Conservation (phyloP, 371 early-diverging fungal species). For the Actinomucor elegans region DNA sequence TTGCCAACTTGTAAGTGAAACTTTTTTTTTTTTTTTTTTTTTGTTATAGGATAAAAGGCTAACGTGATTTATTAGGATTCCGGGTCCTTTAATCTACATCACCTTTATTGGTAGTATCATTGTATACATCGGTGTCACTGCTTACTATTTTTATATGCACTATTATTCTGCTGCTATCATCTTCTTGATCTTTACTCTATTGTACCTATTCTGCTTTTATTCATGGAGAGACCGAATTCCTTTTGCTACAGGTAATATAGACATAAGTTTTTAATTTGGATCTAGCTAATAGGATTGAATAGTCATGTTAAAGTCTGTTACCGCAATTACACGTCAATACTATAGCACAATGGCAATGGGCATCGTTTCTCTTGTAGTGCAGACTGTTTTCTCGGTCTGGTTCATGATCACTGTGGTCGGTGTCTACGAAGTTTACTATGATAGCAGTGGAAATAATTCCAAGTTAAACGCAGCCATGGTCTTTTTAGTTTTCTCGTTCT, state of each 20-base stretch:
- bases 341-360: constrained; percentile 55
- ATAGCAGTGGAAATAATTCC: constrained; percentile 17
- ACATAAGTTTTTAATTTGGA: neutral
- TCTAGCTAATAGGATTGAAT: neutral
- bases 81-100: constrained; percentile 38
- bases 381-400: constrained; percentile 51
- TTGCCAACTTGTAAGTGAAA: constrained; percentile 49
- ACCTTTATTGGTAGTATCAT: constrained; percentile 51
- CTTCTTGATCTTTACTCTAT: constrained; percentile 42
- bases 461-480: constrained; percentile 49
- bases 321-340: constrained; percentile 54
- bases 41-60: constrained; percentile 1
- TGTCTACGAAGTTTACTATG: constrained; percentile 46
- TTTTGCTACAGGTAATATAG: constrained; percentile 56
- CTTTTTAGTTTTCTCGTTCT: constrained; percentile 71
- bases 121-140: constrained; percentile 51
- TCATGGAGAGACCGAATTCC: constrained; percentile 56
- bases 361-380: constrained; percentile 45
- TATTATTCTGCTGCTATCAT: constrained; percentile 56
- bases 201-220: constrained; percentile 47
- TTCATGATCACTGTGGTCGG: constrained; percentile 50
- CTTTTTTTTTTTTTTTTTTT: neutral
- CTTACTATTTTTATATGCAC: constrained; percentile 51
- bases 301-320: constrained; percentile 59
- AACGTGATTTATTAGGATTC: constrained; percentile 21